Percentiles rank a stretch among this genome's conserved stretches.
These are phyloP conservation scores for Rossbeevera mucosa DNA, from an alignment of 768 basidiomycete genomes.

Conservation along the genomic window DNA sequence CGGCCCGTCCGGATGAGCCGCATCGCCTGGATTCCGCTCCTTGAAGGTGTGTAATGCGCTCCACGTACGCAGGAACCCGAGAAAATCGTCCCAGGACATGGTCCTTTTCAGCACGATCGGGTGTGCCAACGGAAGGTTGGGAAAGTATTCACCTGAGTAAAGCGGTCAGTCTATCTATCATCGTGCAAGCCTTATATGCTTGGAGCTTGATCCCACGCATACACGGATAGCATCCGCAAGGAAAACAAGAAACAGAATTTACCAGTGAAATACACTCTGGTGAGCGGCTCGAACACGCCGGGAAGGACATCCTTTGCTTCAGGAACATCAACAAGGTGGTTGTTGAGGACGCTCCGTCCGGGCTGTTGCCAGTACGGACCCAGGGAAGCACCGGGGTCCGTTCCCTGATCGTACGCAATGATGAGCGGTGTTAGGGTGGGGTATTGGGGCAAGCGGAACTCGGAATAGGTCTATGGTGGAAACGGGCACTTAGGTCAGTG, in stretches of 20 bases:
- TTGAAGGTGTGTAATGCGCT: constrained; percentile 67
- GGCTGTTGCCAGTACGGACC: constrained; percentile 11
- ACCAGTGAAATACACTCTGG: constrained; percentile 61
- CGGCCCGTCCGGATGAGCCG: constrained; percentile 46
- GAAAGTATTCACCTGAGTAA: constrained; percentile 39
- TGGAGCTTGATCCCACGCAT: neutral
- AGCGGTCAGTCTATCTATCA: neutral
- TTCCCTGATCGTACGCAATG: constrained; percentile 2
- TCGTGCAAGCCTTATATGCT: neutral
- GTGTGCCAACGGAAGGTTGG: constrained; percentile 32
- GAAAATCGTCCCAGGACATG: constrained; percentile 62
- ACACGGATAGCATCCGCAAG: neutral
- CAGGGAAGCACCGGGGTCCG: neutral
- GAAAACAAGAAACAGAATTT: neutral
- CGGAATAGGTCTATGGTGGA: constrained; percentile 1
- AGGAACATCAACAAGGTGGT: constrained; percentile 1
- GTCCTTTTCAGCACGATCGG: constrained; percentile 50
- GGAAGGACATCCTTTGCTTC: neutral
- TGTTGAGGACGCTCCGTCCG: neutral
- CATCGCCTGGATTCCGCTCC: constrained; percentile 57
- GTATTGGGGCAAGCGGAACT: constrained; percentile 7
- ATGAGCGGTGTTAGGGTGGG: constrained; percentile 3
- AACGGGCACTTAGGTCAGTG: neutral
- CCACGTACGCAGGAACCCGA: constrained; percentile 67
- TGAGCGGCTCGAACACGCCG: constrained; percentile 34